Percentiles rank a stretch among this genome's conserved stretches.
phyloP scores from a whole-genome alignment of 2,329 filamentous ascomycete genomes.

The Colletotrichum tanaceti region DNA sequence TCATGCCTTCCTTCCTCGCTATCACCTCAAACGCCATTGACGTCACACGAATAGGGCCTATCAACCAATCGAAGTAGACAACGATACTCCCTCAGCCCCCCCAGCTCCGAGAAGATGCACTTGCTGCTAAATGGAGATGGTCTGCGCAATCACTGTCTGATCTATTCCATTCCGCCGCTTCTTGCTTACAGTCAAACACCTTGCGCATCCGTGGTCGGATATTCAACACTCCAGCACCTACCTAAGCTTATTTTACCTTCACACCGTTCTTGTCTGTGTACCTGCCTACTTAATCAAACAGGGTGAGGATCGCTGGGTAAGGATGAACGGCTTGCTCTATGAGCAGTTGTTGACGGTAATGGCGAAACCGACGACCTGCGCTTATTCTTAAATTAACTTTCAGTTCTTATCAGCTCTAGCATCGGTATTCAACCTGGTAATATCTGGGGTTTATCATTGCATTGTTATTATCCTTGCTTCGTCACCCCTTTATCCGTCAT shows the following conservation, averaged over 20 bases:
- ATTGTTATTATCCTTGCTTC: too few relatives aligned
- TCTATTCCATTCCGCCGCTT: not conserved
- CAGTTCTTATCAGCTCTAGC: not conserved
- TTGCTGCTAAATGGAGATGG: too few relatives aligned
- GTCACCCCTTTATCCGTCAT: too few relatives aligned
- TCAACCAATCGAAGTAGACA: not conserved
- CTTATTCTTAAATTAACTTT: not conserved
- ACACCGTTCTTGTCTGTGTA: not conserved
- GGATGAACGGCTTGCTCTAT: not conserved
- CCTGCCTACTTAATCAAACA: not conserved
- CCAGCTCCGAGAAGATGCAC: not conserved
- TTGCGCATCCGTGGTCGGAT: too few relatives aligned
- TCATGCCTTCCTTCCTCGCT: not conserved
- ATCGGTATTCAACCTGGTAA: too few relatives aligned
- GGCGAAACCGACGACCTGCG: not conserved
- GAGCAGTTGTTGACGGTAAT: not conserved
- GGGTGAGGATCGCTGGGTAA: not conserved
- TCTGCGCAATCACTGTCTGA: too few relatives aligned
- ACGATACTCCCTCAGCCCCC: not conserved
- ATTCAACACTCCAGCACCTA: too few relatives aligned
- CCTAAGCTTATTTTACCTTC: not conserved
- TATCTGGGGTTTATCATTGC: too few relatives aligned
- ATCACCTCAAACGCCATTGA: constrained; percentile 10
- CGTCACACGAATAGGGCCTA: constrained; percentile 18
- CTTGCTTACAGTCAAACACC: not conserved